Percentiles rank a stretch among this genome's conserved stretches.
These are phyloP conservation scores for Chaetomiaceae sp. DNA, from an alignment of 2,329 filamentous ascomycete genomes.

Conservation along the genomic window DNA sequence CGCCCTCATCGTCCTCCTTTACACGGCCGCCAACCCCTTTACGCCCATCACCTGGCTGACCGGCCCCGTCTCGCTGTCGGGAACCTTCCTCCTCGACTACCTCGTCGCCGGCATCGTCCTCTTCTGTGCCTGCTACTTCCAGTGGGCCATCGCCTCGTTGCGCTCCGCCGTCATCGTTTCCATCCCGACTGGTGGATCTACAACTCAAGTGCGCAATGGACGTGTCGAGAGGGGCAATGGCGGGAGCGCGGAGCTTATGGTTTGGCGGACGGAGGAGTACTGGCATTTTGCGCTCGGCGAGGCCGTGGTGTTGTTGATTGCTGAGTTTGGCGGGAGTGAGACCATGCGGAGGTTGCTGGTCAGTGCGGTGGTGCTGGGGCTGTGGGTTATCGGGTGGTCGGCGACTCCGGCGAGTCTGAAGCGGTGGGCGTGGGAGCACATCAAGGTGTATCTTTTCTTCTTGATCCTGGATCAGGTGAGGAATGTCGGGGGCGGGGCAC, in stretches of 20 bases:
- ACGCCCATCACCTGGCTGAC: constrained; percentile 16
- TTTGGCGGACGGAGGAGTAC: constrained; percentile 12
- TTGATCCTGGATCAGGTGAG: constrained; percentile 18
- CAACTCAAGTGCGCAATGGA: constrained; percentile 7
- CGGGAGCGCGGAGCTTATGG: not conserved
- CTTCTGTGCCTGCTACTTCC: constrained; percentile 19
- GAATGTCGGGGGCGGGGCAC: not conserved
- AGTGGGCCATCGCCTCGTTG: constrained; percentile 18
- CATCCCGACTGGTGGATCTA: constrained; percentile 1
- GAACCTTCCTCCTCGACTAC: constrained; percentile 15
- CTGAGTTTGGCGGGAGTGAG: constrained; percentile 14
- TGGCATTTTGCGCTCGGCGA: constrained; percentile 15
- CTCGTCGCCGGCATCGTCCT: constrained; percentile 15
- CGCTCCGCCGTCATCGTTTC: constrained; percentile 2
- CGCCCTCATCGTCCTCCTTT: constrained; percentile 14
- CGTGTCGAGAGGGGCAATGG: not conserved
- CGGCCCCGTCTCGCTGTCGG: constrained; percentile 1
- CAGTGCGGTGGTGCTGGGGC: not conserved
- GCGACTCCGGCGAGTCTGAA: constrained; percentile 16
- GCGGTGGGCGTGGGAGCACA: constrained; percentile 19
- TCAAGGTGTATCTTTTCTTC: constrained; percentile 18
- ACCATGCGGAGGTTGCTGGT: constrained; percentile 11
- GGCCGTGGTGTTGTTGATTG: constrained; percentile 7
- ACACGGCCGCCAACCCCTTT: constrained; percentile 19
- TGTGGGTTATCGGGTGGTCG: constrained; percentile 17